These are phyloP conservation scores for Tulasnella sp. DNA, from an alignment of 768 basidiomycete species.

Conservation along the genomic window DNA sequence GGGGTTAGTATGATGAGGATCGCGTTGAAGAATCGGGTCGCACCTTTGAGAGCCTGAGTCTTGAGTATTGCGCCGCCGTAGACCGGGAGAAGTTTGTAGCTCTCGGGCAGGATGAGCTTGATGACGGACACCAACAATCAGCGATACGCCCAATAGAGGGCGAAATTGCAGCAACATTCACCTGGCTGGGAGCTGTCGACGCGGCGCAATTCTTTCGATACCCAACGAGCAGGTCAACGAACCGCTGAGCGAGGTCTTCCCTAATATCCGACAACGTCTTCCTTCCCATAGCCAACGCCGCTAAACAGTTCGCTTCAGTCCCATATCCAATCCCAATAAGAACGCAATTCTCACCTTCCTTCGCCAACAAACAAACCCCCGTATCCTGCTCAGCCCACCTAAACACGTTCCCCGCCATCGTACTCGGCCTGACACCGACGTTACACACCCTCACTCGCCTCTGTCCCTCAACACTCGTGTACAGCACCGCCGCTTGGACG, in stretches of 20 bases:
- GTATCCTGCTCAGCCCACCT: constrained; percentile 85
- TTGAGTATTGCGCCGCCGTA: constrained; percentile 76
- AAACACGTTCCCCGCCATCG: constrained; percentile 85
- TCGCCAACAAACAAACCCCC: constrained; percentile 56
- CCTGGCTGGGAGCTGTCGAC: constrained; percentile 66
- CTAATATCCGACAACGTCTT: constrained; percentile 63
- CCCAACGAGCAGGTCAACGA: constrained; percentile 66
- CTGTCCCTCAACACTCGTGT: constrained; percentile 67
- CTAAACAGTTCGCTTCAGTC: constrained; percentile 30
- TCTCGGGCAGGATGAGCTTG: constrained; percentile 90
- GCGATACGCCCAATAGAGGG: background rate
- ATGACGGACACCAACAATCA: background rate
- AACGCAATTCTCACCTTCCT: constrained; percentile 50
- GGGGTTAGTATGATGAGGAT: background rate
- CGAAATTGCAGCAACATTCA: constrained; percentile 24
- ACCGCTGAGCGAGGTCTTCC: constrained; percentile 74
- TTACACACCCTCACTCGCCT: constrained; percentile 80
- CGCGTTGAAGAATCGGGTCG: constrained; percentile 10
- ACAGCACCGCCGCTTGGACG: constrained; percentile 78
- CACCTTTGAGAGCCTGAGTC: constrained; percentile 88
- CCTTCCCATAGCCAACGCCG: constrained; percentile 49
- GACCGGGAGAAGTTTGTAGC: constrained; percentile 74
- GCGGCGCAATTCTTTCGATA: constrained; percentile 86
- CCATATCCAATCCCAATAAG: background rate
- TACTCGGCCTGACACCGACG: constrained; percentile 59